phyloP scores from a whole-genome alignment of 805 yeast species.

The Candida succiphila region DNA sequence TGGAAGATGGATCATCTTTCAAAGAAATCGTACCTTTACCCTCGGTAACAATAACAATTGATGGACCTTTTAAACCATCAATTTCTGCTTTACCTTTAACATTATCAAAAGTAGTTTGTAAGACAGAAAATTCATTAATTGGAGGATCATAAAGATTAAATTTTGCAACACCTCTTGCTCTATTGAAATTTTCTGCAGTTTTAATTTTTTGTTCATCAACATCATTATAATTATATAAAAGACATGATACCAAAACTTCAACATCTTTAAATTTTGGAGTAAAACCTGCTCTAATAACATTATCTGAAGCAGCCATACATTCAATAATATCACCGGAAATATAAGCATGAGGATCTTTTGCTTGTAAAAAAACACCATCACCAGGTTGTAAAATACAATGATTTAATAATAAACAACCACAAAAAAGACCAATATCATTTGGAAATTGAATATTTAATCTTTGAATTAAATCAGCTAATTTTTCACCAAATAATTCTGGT shows the following conservation, averaged over 20 bases:
- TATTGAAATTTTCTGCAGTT: slow-evolving; percentile 43
- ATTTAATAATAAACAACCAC: slow-evolving; percentile 89
- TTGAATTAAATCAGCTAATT: slow-evolving; percentile 62
- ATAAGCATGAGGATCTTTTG: slow-evolving; percentile 97
- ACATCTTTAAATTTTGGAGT: slow-evolving; percentile 99
- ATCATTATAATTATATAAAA: slow-evolving; percentile 81
- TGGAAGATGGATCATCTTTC: slow-evolving; percentile 28
- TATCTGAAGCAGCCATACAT: slow-evolving; percentile 99
- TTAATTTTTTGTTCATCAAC: slow-evolving; percentile 89
- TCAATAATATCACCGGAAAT: slow-evolving; percentile 96
- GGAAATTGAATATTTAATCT: slow-evolving; percentile 86
- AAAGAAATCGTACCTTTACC: slow-evolving; percentile 59
- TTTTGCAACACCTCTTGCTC: slow-evolving; percentile 58
- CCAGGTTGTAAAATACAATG: slow-evolving; percentile 78
- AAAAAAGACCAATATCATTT: slow-evolving; percentile 86
- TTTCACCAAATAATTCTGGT: slow-evolving; percentile 48
- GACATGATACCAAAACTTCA: slow-evolving; percentile 75
- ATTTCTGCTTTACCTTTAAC: slow-evolving; percentile 43
- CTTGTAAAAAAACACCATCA: slow-evolving; percentile 93
- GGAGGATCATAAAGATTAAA: slow-evolving; percentile 85
- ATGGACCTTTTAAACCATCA: slow-evolving; percentile 72
- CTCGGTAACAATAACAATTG: slow-evolving; percentile 73
- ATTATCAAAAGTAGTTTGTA: slow-evolving; percentile 59
- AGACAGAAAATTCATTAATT: slow-evolving; percentile 91
- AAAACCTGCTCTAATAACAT: slow-evolving; percentile 97